Percentiles rank a stretch among this genome's conserved stretches.
phyloP scores from a whole-genome alignment of 768 basidiomycete genomes.

The Boletus fagicola region DNA sequence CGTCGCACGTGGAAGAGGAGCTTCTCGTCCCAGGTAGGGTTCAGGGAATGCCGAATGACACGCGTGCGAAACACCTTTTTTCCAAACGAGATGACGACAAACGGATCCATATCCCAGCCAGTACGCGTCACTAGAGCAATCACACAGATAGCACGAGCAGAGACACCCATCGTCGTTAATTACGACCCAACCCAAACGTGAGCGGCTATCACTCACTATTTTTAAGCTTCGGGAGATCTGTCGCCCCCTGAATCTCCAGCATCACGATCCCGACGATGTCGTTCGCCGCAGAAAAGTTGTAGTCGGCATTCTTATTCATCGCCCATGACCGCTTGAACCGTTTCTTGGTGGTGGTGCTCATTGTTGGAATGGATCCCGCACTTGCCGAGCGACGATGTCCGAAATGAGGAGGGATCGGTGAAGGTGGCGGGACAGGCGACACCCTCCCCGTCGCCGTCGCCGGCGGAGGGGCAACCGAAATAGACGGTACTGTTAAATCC shows the following conservation, averaged over 20 bases:
- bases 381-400: conserved; percentile 33
- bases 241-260: conserved; percentile 83
- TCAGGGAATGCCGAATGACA: conserved; percentile 78
- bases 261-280: conserved; percentile 95
- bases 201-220: conserved; percentile 62
- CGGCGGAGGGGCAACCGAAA: conserved; percentile 16
- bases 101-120: conserved; percentile 97
- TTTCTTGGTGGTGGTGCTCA: conserved; percentile 28
- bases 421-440: conserved; percentile 19
- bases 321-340: conserved; percentile 43
- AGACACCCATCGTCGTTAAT: not conserved
- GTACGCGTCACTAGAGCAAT: conserved; percentile 68
- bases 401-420: conserved; percentile 21
- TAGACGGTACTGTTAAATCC: conserved; percentile 9
- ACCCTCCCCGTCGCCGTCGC: conserved; percentile 5
- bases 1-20: conserved; percentile 90
- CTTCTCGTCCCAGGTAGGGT: conserved; percentile 94
- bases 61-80: conserved; percentile 96
- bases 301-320: conserved; percentile 40
- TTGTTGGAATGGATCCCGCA: conserved; percentile 28
- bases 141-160: not conserved
- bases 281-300: conserved; percentile 64
- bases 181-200: not conserved
- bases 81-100: conserved; percentile 92
- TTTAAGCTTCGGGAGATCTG: conserved; percentile 79